Evolutionary conservation across 306 rosid species (phyloP).

Genomic region (Cucurbita argyrosperma): DNA sequence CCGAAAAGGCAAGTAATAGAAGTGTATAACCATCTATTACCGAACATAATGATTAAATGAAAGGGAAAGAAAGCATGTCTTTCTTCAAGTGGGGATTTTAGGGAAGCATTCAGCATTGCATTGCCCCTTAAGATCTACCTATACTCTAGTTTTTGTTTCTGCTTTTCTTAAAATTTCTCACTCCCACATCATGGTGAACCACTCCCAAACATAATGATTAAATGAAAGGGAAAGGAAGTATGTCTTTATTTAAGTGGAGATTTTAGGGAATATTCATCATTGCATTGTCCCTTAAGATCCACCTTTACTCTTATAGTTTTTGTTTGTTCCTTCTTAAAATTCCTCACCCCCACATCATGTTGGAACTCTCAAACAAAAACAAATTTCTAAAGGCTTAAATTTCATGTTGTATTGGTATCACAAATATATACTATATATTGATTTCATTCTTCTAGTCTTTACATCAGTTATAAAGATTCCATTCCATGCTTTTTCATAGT

Average conservation of each 20-base stretch:
- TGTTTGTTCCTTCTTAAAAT: background rate
- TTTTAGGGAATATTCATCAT: background rate
- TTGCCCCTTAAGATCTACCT: background rate
- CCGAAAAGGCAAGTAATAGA: background rate
- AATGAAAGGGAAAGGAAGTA: background rate
- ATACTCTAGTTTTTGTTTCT: background rate
- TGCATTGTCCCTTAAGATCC: background rate
- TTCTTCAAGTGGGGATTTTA: background rate
- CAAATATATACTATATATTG: background rate
- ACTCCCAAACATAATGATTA: background rate
- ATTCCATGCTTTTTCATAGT: background rate
- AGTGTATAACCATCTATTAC: background rate
- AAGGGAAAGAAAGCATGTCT: background rate
- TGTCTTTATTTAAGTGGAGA: background rate
- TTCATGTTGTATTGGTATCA: background rate
- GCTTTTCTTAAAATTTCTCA: background rate
- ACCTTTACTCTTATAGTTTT: background rate
- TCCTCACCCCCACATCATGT: too few species aligned
- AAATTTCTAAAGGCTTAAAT: background rate
- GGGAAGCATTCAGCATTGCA: background rate
- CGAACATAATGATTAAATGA: background rate
- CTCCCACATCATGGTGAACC: too few species aligned
- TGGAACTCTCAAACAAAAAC: too few species aligned
- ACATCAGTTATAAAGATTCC: background rate
- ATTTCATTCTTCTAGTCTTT: background rate